Percentiles rank a stretch among this genome's conserved stretches.
Evolutionary conservation across 805 yeast genomes (phyloP).

Genomic region (Zygoascus ofunaensis): DNA sequence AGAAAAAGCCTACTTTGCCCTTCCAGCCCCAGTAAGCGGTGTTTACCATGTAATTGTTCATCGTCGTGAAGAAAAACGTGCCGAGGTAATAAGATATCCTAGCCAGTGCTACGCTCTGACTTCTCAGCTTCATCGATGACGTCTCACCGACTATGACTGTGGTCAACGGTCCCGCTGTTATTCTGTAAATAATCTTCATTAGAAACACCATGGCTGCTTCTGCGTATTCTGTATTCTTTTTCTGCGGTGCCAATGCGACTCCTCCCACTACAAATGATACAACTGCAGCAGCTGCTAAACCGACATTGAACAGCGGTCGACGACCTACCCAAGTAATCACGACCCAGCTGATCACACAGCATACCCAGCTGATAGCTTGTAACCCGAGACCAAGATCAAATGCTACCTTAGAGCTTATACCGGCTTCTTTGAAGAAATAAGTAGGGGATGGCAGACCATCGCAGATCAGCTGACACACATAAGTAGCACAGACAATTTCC

Average conservation of each 20-base stretch:
- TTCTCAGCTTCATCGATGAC: slow-evolving; percentile 34
- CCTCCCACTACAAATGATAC: slow-evolving; percentile 39
- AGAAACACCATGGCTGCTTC: slow-evolving; percentile 37
- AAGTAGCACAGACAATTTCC: slow-evolving; percentile 36
- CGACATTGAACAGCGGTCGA: slow-evolving; percentile 22
- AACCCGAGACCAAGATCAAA: slow-evolving; percentile 40
- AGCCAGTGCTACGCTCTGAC: slow-evolving; percentile 35
- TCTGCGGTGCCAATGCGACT: slow-evolving; percentile 27
- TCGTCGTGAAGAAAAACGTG: slow-evolving; percentile 13
- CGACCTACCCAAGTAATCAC: slow-evolving; percentile 19
- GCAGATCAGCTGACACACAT: slow-evolving; percentile 34
- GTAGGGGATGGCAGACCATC: slow-evolving; percentile 28
- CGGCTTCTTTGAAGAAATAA: slow-evolving; percentile 44
- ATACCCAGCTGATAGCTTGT: slow-evolving; percentile 38
- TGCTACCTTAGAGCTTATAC: slow-evolving; percentile 19
- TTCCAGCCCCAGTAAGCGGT: slow-evolving; percentile 38
- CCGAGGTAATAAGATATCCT: slow-evolving; percentile 25
- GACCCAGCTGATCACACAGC: slow-evolving; percentile 26
- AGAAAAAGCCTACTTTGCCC: slow-evolving; percentile 37
- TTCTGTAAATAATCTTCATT: slow-evolving; percentile 35
- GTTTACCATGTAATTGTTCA: slow-evolving; percentile 40
- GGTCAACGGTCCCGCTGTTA: slow-evolving; percentile 36
- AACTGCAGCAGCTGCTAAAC: slow-evolving; percentile 30
- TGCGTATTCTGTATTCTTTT: slow-evolving; percentile 24
- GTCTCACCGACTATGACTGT: slow-evolving; percentile 35